These are phyloP conservation scores for Kalmusia sp. DNA, from an alignment of 2,329 filamentous ascomycete species.

Conservation along the genomic window DNA sequence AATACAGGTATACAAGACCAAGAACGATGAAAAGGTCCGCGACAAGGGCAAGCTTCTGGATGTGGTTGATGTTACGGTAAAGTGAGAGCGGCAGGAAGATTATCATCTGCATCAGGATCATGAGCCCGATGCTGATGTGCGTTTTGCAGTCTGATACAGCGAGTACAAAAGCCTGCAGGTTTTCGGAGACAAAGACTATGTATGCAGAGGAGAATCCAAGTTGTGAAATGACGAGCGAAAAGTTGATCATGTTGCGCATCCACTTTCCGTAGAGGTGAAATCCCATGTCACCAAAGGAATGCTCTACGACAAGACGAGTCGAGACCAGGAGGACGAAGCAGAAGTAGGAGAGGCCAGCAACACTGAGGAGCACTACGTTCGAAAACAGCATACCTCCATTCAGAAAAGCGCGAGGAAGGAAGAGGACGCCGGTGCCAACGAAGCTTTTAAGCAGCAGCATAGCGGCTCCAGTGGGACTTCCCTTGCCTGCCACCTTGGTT, in stretches of 20 bases:
- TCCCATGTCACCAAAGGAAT: constrained; percentile 98
- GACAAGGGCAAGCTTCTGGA: constrained; percentile 91
- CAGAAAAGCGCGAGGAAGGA: constrained; percentile 89
- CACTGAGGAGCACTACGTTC: constrained; percentile 84
- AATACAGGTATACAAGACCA: constrained; percentile 91
- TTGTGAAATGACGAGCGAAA: constrained; percentile 93
- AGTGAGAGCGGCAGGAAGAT: constrained; percentile 95
- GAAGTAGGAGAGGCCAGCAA: constrained; percentile 91
- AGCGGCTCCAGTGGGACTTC: constrained; percentile 78
- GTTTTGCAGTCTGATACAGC: constrained; percentile 89
- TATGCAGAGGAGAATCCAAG: constrained; percentile 95
- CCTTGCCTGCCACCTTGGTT: constrained; percentile 79
- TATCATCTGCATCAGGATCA: constrained; percentile 94
- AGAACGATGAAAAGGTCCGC: constrained; percentile 94
- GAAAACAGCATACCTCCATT: constrained; percentile 99
- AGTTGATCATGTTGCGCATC: constrained; percentile 86
- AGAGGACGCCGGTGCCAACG: constrained; percentile 93
- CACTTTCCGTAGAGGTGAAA: constrained; percentile 88
- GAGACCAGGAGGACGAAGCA: constrained; percentile 94
- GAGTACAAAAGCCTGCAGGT: constrained; percentile 91
- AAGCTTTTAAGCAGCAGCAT: constrained; percentile 95
- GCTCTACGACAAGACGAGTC: constrained; percentile 82
- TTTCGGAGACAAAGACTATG: constrained; percentile 96
- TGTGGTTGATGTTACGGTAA: constrained; percentile 95
- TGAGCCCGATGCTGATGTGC: constrained; percentile 82